Conservation (phyloP, 768 basidiomycete species). For the Xerocomus brunneocitrinus region DNA sequence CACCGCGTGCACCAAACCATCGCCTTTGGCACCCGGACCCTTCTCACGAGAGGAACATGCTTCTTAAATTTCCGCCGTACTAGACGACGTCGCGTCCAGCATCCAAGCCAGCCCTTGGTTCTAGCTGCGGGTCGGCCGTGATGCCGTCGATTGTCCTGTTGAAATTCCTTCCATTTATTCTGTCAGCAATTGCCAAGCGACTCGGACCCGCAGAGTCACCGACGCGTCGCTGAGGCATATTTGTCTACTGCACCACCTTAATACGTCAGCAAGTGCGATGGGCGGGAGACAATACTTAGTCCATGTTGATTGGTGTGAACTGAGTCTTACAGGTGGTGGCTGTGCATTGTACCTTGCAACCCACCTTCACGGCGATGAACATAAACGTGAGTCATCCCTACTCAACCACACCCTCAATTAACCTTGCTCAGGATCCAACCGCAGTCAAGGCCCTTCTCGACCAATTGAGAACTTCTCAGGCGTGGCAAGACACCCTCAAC, state of each 20-base stretch:
- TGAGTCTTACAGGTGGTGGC: slow-evolving; percentile 1
- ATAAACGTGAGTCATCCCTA: slow-evolving; percentile 45
- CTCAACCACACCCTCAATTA: background rate
- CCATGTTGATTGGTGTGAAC: too few relatives aligned
- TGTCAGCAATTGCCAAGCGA: background rate
- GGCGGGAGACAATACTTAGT: background rate
- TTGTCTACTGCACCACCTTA: too few relatives aligned
- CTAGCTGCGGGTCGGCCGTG: too few relatives aligned
- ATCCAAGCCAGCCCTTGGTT: too few relatives aligned
- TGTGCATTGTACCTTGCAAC: background rate
- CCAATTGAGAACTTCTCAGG: slow-evolving; percentile 59
- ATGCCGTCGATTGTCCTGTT: background rate
- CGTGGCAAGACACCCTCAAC: slow-evolving; percentile 53
- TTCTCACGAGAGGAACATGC: background rate
- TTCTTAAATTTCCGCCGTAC: background rate
- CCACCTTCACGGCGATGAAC: slow-evolving; percentile 30
- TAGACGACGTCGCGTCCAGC: background rate
- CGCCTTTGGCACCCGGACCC: background rate
- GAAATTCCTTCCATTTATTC: background rate
- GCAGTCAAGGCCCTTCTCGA: slow-evolving; percentile 70
- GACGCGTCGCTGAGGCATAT: background rate
- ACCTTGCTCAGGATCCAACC: slow-evolving; percentile 51
- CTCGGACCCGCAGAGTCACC: background rate
- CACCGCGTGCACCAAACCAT: background rate
- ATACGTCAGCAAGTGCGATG: background rate